These are phyloP conservation scores for Sporodiniella umbellata DNA, from an alignment of 371 early-diverging fungal genomes.

Conservation along the genomic window DNA sequence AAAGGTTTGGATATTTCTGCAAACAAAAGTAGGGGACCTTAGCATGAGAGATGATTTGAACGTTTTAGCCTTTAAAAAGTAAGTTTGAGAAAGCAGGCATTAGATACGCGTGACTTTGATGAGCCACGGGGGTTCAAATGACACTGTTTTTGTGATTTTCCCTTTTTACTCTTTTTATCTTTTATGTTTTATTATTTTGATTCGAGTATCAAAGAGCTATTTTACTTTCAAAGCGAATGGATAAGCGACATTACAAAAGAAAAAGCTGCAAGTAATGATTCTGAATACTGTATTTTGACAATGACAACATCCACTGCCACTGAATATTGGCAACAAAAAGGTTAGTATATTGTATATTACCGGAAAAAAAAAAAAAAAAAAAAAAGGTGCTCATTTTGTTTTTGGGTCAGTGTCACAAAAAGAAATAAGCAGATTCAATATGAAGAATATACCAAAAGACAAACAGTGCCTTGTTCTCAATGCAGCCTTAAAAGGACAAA, in stretches of 20 bases:
- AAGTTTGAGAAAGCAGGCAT: too few relatives aligned
- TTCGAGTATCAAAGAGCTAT: not conserved
- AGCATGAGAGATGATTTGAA: too few relatives aligned
- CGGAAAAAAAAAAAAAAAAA: not conserved
- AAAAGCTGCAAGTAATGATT: too few relatives aligned
- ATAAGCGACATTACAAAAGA: not conserved
- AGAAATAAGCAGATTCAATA: not conserved
- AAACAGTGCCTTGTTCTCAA: not conserved
- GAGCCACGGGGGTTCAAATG: not conserved
- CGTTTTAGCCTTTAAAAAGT: too few relatives aligned
- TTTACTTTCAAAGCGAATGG: conserved; percentile 1
- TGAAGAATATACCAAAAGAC: not conserved
- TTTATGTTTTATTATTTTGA: not conserved
- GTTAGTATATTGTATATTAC: not conserved
- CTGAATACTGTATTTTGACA: not conserved
- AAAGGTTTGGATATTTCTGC: too few relatives aligned
- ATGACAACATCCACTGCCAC: not conserved
- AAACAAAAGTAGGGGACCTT: too few relatives aligned
- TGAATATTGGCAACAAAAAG: conserved; percentile 1
- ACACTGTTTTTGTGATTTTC: not conserved
- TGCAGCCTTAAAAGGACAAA: not conserved
- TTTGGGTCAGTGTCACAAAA: not conserved
- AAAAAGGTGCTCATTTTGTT: not conserved
- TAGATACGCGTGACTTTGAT: not conserved
- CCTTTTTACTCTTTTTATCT: not conserved